These are phyloP conservation scores for Cichorium intybus DNA, from an alignment of 140 eudicot genomes.

Conservation along the genomic window DNA sequence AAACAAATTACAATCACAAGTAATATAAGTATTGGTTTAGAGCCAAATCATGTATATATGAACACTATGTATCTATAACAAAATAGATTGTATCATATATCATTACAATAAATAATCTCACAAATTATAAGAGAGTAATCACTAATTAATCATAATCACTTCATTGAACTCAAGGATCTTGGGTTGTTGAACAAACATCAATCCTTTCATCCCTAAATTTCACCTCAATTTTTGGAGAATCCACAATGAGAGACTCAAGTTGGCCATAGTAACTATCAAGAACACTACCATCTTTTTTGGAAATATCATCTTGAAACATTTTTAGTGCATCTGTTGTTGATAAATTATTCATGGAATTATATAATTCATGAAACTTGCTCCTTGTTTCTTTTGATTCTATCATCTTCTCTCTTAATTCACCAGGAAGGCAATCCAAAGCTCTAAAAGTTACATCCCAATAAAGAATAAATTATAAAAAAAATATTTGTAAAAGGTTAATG, in stretches of 20 bases:
- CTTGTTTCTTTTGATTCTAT: slow-evolving; percentile 48
- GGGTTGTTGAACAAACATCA: not conserved
- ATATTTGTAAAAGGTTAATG: no score
- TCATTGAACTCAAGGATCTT: slow-evolving; percentile 8
- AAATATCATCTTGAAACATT: slow-evolving; percentile 37
- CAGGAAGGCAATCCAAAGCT: slow-evolving; percentile 58
- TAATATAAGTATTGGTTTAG: not conserved
- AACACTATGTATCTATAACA: not conserved
- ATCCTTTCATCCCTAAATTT: slow-evolving; percentile 11
- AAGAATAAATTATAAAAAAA: no score
- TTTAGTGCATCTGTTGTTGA: slow-evolving; percentile 61
- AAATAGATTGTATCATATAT: not conserved
- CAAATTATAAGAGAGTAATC: not conserved
- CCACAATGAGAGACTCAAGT: slow-evolving; percentile 39
- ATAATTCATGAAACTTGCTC: slow-evolving; percentile 38
- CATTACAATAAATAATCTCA: not conserved
- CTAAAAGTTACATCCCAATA: no score
- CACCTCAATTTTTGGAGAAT: slow-evolving; percentile 37
- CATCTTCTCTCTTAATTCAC: slow-evolving; percentile 42
- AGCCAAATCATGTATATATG: slow-evolving; percentile 1
- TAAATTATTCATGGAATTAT: slow-evolving; percentile 45
- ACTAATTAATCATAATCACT: not conserved
- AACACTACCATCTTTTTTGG: slow-evolving; percentile 32
- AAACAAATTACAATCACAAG: not conserved
- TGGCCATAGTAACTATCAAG: slow-evolving; percentile 30